Evolutionary conservation across 306 rosid genomes (phyloP).

Genomic region (apple (Malus domestica)): DNA sequence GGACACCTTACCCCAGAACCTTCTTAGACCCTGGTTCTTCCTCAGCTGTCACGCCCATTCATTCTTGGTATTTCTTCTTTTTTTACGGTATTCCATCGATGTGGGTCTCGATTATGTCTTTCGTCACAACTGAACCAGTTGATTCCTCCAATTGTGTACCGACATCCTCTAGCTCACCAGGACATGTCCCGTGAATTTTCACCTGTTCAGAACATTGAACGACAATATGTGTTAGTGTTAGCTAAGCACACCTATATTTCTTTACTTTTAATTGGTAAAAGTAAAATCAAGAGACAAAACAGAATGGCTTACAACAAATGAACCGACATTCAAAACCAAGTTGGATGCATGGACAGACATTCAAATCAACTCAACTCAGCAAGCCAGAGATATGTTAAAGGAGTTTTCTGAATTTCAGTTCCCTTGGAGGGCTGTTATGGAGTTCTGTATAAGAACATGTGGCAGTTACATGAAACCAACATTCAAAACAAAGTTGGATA

Average conservation of each 20-base stretch:
- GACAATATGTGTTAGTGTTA: background rate
- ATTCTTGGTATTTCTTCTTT: conserved; percentile 22
- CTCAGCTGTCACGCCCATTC: conserved; percentile 43
- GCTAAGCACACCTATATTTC: background rate
- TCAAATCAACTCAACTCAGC: no score
- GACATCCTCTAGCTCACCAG: conserved; percentile 71
- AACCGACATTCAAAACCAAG: no score
- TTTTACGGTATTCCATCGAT: conserved; percentile 45
- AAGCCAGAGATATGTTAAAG: no score
- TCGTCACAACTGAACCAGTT: conserved; percentile 65
- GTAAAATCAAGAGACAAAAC: background rate
- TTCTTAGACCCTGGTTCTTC: conserved; percentile 40
- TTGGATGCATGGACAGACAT: no score
- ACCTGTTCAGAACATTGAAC: conserved; percentile 42
- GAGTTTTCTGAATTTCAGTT: background rate
- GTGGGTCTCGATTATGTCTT: conserved; percentile 24
- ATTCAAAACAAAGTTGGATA: background rate
- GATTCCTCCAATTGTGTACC: conserved; percentile 58
- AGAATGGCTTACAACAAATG: background rate
- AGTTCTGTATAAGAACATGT: background rate
- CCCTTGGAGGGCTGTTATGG: background rate
- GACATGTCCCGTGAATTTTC: conserved; percentile 73
- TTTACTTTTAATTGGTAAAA: background rate
- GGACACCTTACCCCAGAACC: background rate
- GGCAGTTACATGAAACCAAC: background rate